Evolutionary conservation across 2,329 filamentous ascomycete species (phyloP).

Genomic region (Cladosporium halotolerans): DNA sequence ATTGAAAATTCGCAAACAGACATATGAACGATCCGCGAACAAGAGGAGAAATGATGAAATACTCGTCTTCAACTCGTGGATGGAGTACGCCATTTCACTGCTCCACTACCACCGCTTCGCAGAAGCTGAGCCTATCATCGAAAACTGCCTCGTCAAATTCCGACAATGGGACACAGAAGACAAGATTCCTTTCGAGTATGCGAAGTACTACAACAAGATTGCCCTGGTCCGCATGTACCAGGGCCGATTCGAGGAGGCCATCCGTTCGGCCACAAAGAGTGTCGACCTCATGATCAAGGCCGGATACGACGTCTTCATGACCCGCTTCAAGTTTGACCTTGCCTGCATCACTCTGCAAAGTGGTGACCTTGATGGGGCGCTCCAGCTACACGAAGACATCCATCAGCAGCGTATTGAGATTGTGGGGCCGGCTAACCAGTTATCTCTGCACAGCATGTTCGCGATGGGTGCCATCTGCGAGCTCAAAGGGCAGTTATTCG

Average conservation of each 20-base stretch:
- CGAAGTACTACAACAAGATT: not conserved
- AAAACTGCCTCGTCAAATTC: not conserved
- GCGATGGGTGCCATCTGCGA: not conserved
- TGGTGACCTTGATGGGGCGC: not conserved
- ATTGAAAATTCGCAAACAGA: not conserved
- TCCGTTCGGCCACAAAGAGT: not conserved
- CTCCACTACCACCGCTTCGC: too few relatives aligned
- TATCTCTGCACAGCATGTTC: not conserved
- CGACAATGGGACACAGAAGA: not conserved
- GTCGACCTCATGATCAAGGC: not conserved
- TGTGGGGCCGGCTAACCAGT: not conserved
- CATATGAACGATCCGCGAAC: not conserved
- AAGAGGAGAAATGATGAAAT: not conserved
- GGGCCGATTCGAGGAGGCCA: not conserved
- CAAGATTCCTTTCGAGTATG: not conserved
- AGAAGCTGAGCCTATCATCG: not conserved
- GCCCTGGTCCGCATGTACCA: not conserved
- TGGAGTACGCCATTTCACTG: not conserved
- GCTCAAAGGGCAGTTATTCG: not conserved
- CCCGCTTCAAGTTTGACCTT: not conserved
- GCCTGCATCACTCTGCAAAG: not conserved
- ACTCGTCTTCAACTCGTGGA: not conserved
- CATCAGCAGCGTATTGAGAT: not conserved
- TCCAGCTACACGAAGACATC: not conserved
- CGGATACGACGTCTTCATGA: not conserved